Conservation (phyloP, 345 rosid genomes). For the Eutrema yunnanense region DNA sequence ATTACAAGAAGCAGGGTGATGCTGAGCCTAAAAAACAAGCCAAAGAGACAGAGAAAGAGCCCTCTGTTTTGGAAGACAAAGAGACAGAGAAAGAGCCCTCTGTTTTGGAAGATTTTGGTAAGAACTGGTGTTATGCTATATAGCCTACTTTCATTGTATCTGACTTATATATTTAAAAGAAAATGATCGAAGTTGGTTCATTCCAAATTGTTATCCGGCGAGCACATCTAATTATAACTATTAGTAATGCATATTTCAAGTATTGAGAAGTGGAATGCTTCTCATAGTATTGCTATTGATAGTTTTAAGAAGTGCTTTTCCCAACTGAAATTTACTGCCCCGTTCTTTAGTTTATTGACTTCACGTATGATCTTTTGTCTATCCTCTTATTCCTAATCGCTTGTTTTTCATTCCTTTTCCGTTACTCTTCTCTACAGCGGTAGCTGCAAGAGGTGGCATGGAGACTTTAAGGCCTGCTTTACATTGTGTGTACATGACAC, state of each 20-base stretch:
- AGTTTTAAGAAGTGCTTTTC: not conserved
- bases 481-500: constrained; percentile 84
- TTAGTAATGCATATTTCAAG: not conserved
- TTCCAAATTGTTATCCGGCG: not conserved
- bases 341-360: no score
- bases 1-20: constrained; percentile 56
- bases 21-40: constrained; percentile 35
- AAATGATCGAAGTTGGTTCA: not conserved
- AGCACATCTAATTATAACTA: not conserved
- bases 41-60: constrained; percentile 40
- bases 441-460: constrained; percentile 94
- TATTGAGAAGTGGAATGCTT: not conserved
- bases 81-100: no score
- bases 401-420: not conserved
- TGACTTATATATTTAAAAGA: not conserved
- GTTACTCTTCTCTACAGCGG: constrained; percentile 36
- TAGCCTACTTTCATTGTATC: not conserved
- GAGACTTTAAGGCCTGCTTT: constrained; percentile 84
- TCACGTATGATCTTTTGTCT: not conserved
- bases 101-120: constrained; percentile 83
- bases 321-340: not conserved
- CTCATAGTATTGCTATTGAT: not conserved
- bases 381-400: not conserved
- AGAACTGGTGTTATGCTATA: not conserved
- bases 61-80: constrained; percentile 80